Percentiles rank a stretch among this genome's conserved stretches.
These are phyloP conservation scores for Fusarium pseudonygamai DNA, from an alignment of 2,329 filamentous ascomycete species.

Conservation along the genomic window DNA sequence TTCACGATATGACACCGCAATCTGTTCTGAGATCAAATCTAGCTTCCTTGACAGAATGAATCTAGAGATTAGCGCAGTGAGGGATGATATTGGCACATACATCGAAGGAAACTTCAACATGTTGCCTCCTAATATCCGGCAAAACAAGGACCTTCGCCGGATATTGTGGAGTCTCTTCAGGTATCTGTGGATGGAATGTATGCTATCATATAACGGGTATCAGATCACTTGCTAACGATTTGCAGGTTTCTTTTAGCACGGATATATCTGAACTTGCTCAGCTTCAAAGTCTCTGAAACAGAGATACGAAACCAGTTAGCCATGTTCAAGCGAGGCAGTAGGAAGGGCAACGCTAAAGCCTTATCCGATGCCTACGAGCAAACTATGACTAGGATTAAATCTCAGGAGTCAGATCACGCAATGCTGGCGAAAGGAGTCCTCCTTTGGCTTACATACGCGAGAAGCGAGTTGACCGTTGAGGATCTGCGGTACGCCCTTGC, in stretches of 20 bases:
- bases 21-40: background rate
- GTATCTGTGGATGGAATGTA: background rate
- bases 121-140: accelerated
- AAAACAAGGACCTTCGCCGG: accelerated
- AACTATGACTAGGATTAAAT: accelerated
- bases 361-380: background rate
- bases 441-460: background rate
- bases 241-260: background rate
- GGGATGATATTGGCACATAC: accelerated
- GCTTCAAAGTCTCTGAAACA: background rate
- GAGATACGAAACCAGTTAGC: background rate
- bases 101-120: background rate
- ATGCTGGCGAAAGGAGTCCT: background rate
- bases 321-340: background rate
- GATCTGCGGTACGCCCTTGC: background rate
- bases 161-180: background rate
- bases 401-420: background rate
- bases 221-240: accelerated
- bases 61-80: accelerated
- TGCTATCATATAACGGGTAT: accelerated
- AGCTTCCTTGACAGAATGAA: accelerated
- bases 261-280: background rate
- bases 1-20: background rate
- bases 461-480: accelerated
- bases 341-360: background rate